Base-by-base conservation (phyloP, 805 yeast genomes). In the Groenewaldozyma salmanticensis region DNA sequence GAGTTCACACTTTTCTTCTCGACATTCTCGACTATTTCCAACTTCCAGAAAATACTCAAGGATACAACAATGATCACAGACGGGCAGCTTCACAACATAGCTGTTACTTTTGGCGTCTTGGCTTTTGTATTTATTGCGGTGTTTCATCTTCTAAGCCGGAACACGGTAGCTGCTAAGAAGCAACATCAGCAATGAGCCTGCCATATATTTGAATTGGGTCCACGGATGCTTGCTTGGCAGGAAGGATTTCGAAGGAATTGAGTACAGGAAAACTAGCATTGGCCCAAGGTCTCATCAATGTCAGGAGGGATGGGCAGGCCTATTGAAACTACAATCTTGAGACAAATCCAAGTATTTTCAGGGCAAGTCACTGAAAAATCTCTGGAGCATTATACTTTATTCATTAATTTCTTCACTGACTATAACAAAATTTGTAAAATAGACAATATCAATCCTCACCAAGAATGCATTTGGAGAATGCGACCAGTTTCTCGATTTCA, bases 41-140 rank as follows among this genome's bases (percentile, higher is more conserved):
- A n/a, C n/a, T n/a, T n/a, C n/a, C n/a, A n/a, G n/a, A n/a, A n/a
- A n/a, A n/a, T n/a, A n/a, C n/a, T n/a, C n/a, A n/a, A n/a, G n/a
- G n/a, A n/a, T n/a, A 24, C 21, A 21, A 13, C 42, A 37, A 88
- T 88, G 96, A 87, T 88, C 54, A 69, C 84, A 13, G 96, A 88
- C 69, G 68, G 67, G 42, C 92, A 86, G 61, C 72, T 88, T 58
- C 76, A 87, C 59, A 64, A 74, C 37, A 65, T 85, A 35, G 94
- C 84, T 38, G 70, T 84, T 35, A 61, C 75, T 9, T 79, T 82
- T 50, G 96, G 96, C 4, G 59, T 86, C 42, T 57, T 75, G 4
- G 77, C 92, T 47, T 71, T 86, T 59, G 70, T 76, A 2, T 68
- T 88, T 51, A 81, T 87, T 31, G 62, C 83, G 35, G 65, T 80